Conservation (phyloP, 2,329 filamentous ascomycete species). For the Pseudocercospora fijiensis region DNA sequence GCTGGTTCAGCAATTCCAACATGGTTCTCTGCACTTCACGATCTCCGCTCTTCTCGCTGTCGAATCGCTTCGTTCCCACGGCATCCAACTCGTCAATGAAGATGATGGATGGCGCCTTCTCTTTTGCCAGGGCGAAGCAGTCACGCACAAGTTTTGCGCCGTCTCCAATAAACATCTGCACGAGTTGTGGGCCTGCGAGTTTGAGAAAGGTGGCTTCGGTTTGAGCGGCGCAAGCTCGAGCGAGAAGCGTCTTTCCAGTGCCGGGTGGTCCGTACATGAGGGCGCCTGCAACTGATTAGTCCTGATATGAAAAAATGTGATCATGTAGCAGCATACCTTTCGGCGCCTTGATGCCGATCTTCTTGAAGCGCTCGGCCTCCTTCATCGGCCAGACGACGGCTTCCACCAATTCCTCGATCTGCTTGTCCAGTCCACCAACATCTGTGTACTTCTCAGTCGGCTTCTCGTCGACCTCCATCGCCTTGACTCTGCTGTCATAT, state of each 20-base stretch:
- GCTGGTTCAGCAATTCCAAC: conserved; percentile 96
- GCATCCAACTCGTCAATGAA: conserved; percentile 99
- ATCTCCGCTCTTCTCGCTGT: conserved; percentile 96
- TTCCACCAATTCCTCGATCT: conserved; percentile 98
- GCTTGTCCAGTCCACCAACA: conserved; percentile 95
- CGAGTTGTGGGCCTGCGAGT: conserved; percentile 92
- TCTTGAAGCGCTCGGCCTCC: conserved; percentile 98
- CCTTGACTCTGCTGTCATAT: conserved; percentile 98
- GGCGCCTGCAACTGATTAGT: conserved; percentile 61
- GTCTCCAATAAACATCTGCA: conserved; percentile 99
- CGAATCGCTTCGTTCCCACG: conserved; percentile 98
- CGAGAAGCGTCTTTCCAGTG: conserved; percentile 87
- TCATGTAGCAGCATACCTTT: conserved; percentile 64
- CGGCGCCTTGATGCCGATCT: conserved; percentile 98
- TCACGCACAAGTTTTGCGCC: conserved; percentile 96
- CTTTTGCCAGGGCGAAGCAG: conserved; percentile 95
- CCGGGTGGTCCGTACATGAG: conserved; percentile 96
- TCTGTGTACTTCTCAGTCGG: conserved; percentile 98
- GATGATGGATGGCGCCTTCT: conserved; percentile 98
- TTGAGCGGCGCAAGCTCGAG: conserved; percentile 93
- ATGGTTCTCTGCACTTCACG: conserved; percentile 98
- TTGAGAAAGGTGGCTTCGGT: conserved; percentile 99
- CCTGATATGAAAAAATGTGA: background rate
- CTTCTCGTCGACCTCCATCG: conserved; percentile 99
- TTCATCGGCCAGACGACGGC: conserved; percentile 99